Conservation (phyloP, 1,139 yeast genomes). For the Suhomyces atakaporum region DNA sequence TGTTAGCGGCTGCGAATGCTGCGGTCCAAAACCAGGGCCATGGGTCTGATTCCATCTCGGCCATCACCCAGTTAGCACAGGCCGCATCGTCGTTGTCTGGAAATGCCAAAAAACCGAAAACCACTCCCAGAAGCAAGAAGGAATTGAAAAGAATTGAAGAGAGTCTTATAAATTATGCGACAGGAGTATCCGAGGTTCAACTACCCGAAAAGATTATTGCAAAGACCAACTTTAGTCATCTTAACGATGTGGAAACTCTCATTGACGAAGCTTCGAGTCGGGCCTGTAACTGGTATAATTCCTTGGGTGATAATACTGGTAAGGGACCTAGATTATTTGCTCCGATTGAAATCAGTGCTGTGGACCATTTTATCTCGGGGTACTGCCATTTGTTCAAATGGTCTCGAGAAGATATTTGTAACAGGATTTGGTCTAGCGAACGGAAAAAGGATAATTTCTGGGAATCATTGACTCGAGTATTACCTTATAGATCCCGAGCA, state of each 20-base stretch:
- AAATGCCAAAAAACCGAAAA: constrained; percentile 10
- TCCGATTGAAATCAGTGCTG: constrained; percentile 63
- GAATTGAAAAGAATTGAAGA: constrained; percentile 12
- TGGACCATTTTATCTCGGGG: constrained; percentile 70
- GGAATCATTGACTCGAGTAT: constrained; percentile 74
- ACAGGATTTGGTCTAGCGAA: constrained; percentile 84
- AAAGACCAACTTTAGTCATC: constrained; percentile 29
- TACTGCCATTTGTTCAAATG: constrained; percentile 65
- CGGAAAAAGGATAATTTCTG: constrained; percentile 86
- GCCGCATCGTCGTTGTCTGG: constrained; percentile 29
- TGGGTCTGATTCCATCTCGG: constrained; percentile 21
- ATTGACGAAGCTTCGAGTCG: constrained; percentile 40
- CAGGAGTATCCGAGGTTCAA: constrained; percentile 5
- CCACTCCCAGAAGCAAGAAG: constrained; percentile 16
- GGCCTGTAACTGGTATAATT: constrained; percentile 42
- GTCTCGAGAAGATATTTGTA: constrained; percentile 69
- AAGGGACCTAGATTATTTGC: constrained; percentile 54
- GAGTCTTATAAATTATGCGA: constrained; percentile 11
- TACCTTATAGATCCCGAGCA: constrained; percentile 84
- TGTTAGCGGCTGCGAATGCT: constrained; percentile 27
- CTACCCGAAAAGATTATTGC: constrained; percentile 4
- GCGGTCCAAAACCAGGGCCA: constrained; percentile 23
- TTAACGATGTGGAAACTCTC: constrained; percentile 35
- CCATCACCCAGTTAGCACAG: constrained; percentile 36
- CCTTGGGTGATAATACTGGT: constrained; percentile 28